A percentile compares a stretch with the other conserved stretches of the same genome.
Evolutionary conservation across 106 monocot genomes (phyloP).

Genomic region (Apostasia shenzhenica): DNA sequence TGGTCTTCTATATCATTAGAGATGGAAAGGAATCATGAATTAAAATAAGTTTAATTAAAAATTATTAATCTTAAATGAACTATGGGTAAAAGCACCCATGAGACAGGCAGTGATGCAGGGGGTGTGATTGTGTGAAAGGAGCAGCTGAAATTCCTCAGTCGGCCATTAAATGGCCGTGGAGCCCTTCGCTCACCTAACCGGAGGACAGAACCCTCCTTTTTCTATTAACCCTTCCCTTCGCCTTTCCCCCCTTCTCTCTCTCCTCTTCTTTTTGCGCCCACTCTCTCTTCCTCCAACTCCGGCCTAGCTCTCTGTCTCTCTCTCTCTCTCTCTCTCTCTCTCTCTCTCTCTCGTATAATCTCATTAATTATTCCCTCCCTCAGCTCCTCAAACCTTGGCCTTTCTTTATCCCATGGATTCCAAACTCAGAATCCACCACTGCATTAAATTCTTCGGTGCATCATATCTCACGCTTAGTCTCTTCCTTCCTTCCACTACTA

Average conservation of each 20-base stretch:
- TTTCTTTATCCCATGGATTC: not conserved
- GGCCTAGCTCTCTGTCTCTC: not conserved
- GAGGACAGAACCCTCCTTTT: not conserved
- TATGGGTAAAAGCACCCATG: too few relatives aligned
- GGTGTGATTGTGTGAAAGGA: not conserved
- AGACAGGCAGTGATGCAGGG: too few relatives aligned
- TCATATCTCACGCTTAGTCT: not conserved
- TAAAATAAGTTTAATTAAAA: too few relatives aligned
- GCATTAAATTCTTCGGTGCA: not conserved
- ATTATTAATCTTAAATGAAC: too few relatives aligned
- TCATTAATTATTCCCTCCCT: not conserved
- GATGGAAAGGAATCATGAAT: too few relatives aligned
- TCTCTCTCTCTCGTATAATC: not conserved
- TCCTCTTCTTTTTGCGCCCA: too few relatives aligned
- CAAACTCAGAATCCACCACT: not conserved
- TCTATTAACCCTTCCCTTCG: too few relatives aligned
- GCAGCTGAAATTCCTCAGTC: not conserved
- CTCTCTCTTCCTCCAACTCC: too few relatives aligned
- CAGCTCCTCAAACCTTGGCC: not conserved
- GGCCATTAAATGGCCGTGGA: slow-evolving; percentile 6
- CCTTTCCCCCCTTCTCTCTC: too few relatives aligned
- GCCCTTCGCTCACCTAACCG: slow-evolving; percentile 3
- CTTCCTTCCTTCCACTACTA: too few relatives aligned
- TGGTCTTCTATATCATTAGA: too few relatives aligned
- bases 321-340: not conserved